phyloP scores from a whole-genome alignment of 331 rosid genomes.

The Rosa hybrid region DNA sequence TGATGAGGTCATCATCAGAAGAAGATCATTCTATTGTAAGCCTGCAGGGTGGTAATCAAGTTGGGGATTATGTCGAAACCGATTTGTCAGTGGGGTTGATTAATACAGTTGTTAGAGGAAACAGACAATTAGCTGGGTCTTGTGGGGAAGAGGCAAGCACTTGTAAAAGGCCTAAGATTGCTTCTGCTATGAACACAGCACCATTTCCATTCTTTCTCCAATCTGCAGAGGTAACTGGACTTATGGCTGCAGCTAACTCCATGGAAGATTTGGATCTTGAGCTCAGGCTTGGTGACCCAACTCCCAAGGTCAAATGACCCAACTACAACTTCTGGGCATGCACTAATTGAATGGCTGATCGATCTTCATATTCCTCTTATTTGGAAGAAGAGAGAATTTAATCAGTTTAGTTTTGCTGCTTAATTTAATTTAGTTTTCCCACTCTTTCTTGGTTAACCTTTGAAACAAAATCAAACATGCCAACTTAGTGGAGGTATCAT shows the following conservation, averaged over 20 bases:
- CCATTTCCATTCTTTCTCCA: conserved; percentile 37
- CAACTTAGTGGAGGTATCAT: neutral
- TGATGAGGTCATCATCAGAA: conserved; percentile 1
- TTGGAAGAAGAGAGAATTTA: neutral
- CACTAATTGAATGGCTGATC: neutral
- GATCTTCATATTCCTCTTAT: neutral
- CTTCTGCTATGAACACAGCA: conserved; percentile 17
- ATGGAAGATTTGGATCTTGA: conserved; percentile 84
- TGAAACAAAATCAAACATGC: neutral
- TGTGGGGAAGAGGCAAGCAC: conserved; percentile 31
- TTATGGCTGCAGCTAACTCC: conserved; percentile 25
- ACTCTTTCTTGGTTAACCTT: neutral
- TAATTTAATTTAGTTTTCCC: neutral
- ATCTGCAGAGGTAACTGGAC: neutral
- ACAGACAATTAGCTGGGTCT: conserved; percentile 24
- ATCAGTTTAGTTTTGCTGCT: neutral
- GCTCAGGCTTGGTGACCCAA: conserved; percentile 78
- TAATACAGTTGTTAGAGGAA: conserved; percentile 38
- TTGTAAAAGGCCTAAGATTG: conserved; percentile 44
- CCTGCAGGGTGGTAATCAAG: conserved; percentile 14
- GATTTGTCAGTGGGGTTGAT: conserved; percentile 52
- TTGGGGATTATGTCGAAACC: conserved; percentile 48
- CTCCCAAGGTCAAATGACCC: conserved; percentile 37
- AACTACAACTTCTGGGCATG: neutral
- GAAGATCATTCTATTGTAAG: conserved; percentile 22